phyloP scores from a whole-genome alignment of 352 stramenopile species.

The Albugo laibachii region DNA sequence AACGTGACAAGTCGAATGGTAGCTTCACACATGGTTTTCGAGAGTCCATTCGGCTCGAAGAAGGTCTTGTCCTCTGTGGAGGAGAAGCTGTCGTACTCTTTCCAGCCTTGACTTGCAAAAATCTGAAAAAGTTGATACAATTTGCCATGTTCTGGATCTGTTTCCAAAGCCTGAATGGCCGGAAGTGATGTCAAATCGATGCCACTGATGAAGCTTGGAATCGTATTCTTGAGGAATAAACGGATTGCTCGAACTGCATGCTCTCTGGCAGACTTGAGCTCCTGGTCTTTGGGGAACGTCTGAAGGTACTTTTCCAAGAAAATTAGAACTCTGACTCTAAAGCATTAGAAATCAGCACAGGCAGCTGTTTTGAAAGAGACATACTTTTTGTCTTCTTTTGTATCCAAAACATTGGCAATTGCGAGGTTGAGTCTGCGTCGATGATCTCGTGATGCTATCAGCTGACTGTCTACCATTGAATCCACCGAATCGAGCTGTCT shows the following conservation, averaged over 20 bases:
- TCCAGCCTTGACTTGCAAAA: slow-evolving; percentile 82
- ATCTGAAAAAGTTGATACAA: slow-evolving; percentile 82
- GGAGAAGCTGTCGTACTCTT: slow-evolving; percentile 75
- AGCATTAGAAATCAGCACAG: background rate
- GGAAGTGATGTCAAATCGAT: slow-evolving; percentile 66
- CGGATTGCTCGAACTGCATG: slow-evolving; percentile 62
- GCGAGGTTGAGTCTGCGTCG: slow-evolving; percentile 37
- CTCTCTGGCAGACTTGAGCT: slow-evolving; percentile 36
- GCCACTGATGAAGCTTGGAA: slow-evolving; percentile 80
- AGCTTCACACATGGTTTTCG: slow-evolving; percentile 34
- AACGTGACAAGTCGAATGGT: slow-evolving; percentile 88
- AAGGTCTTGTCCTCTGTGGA: slow-evolving; percentile 36
- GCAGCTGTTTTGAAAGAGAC: background rate
- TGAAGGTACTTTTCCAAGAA: slow-evolving; percentile 60
- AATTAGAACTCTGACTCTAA: slow-evolving; percentile 28
- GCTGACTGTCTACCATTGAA: slow-evolving; percentile 21
- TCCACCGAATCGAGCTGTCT: slow-evolving; percentile 57
- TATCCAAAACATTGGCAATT: slow-evolving; percentile 46
- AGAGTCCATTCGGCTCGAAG: slow-evolving; percentile 33
- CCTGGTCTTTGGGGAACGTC: slow-evolving; percentile 35
- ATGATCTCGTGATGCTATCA: slow-evolving; percentile 19
- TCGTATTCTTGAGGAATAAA: slow-evolving; percentile 76
- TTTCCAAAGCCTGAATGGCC: slow-evolving; percentile 62
- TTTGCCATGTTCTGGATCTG: slow-evolving; percentile 17
- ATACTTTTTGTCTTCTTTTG: slow-evolving; percentile 12